Base-by-base conservation (phyloP, 164 flowering plant genomes). In the Sextonia rubra region DNA sequence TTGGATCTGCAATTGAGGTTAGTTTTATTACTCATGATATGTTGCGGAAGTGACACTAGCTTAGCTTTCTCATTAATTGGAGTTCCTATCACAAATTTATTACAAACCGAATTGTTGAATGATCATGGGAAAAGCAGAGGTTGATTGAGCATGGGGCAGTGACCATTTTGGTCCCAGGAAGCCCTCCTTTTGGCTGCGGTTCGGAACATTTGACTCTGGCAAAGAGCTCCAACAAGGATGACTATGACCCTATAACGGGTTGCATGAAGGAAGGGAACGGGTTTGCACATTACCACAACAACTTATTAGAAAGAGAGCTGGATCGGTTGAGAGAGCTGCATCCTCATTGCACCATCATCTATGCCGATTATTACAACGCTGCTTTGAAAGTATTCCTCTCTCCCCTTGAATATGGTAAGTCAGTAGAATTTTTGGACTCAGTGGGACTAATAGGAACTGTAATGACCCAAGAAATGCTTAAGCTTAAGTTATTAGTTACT, bases 121-220 rank as follows among this genome's bases (percentile, higher is more conserved):
- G 27, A 37, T 37, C 44, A 61, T 52, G 20, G 29, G 44, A 22
- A 30, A 26, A 3, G n/a, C 22, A 85, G 90, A 60, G 20, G 55
- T 69, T 88, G 86, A 83, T 88, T 60, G 82, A 81, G 65, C 83
- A 79, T 72, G 92, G 92, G 15, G 89, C 88, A 15, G 75, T 69
- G 80, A 80, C 75, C 49, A 17, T 88, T 23, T 44, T 87, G 80
- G 87, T 88, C 37, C 88, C 90, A 0, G 90, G 88, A 20, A 84
- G 78, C 61, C 66, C 84, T 3, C 92, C 88, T 0, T 75, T 84
- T 1, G 90, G 92, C 8, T 88, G 92, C 80, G 73, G 79, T 0
- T 76, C 90, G 0, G 74, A 70, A 37, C 84, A 77, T 69, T 72
- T 86, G 29, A 84, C 90, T 0, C 14, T 75, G 29, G 85, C 76